Conservation (phyloP, 257 asterid species). For the Sherardia arvensis region DNA sequence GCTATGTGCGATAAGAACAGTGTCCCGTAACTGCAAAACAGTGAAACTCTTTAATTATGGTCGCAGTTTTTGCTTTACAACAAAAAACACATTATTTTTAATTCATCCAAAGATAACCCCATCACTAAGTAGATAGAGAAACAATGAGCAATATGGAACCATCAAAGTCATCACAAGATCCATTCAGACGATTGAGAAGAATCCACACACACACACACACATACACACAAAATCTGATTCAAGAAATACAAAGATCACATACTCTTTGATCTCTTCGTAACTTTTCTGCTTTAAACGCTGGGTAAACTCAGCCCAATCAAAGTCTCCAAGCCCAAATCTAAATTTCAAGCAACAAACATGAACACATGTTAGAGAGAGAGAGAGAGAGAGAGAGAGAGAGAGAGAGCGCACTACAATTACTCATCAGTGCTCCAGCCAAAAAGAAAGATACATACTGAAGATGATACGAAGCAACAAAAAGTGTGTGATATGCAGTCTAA, state of each 20-base stretch:
- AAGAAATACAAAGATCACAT: slow-evolving; percentile 22
- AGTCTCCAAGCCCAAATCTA: slow-evolving; percentile 83
- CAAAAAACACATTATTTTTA: no score
- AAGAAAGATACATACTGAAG: background rate
- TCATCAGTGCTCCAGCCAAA: background rate
- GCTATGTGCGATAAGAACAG: slow-evolving; percentile 68
- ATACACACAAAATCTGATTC: background rate
- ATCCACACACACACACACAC: background rate
- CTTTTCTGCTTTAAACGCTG: slow-evolving; percentile 85
- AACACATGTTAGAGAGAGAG: background rate
- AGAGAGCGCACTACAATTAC: background rate
- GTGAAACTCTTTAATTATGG: background rate
- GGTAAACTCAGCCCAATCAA: slow-evolving; percentile 81
- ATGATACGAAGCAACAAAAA: background rate
- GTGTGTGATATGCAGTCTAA: slow-evolving; percentile 11
- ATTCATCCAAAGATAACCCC: no score
- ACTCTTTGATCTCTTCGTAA: slow-evolving; percentile 65
- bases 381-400: background rate
- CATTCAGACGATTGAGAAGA: background rate
- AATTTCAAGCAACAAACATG: background rate
- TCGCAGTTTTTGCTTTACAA: background rate
- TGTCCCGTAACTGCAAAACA: slow-evolving; percentile 49
- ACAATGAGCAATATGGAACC: no score
- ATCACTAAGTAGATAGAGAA: no score
- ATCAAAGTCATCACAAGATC: no score